Evolutionary conservation across 257 asterid genomes (phyloP), one percentile per base, ranked within the genome.

Genomic region (Capsicum baccatum): DNA sequence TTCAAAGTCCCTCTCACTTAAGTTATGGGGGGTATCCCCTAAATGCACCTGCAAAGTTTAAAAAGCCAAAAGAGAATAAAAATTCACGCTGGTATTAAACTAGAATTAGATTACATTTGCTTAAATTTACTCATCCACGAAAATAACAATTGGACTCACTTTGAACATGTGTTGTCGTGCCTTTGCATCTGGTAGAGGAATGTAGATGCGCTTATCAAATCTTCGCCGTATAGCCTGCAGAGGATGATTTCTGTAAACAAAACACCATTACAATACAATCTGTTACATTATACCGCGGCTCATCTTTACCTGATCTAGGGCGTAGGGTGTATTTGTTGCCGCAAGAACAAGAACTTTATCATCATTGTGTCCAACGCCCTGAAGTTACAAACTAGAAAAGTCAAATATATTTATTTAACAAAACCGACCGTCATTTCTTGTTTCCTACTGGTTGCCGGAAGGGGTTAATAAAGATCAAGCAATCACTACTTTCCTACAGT

Each of bases 341-440:
- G 99, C 99, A 88, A 96, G 94, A 82, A 96, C 97, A 88, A 96
- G 99, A 84, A 96, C 99, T 92, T 96, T 96, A 74, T 96, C 99
- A 62, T 96, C 99, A 88, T 91, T 95, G 94, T 94, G 94, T 58
- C 98, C 98, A 56, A 96, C 99, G 21, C 99, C 99, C 98, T 96
- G 86, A 83, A 83, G 76, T 42, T 83, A 1, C 35, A 73, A 42
- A 86, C 52, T 52, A 71, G 58, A 84, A 9, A 86, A 82, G 39
- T 83, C 47, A 66, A 33, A 11, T n/a, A 66, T 12, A 66, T 66
- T 6, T 35, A 14, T 35, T 66, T 66, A 66, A 12, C n/a, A 35
- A 59, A 66, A 66, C n/a, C 10, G 48, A 6, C 48, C 73, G 12
- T 66, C 73, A 10, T 66, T 66, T 13, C 73, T 35, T 12, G 48